Conservation (phyloP, 768 basidiomycete species). For the Harrya chromipes region DNA sequence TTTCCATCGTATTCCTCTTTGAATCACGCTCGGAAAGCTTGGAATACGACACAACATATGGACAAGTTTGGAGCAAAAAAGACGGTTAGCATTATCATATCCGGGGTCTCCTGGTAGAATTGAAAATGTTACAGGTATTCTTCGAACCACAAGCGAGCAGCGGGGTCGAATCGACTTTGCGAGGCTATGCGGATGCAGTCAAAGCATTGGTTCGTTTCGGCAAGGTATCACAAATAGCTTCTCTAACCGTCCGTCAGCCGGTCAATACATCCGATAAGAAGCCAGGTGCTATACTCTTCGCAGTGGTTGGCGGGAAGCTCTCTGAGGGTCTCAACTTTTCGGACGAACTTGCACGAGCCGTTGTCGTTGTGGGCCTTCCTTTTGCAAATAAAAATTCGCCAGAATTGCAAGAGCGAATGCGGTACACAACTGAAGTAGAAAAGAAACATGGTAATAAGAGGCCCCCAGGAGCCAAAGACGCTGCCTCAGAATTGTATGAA, state of each 20-base stretch:
- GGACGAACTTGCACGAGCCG: constrained; percentile 80
- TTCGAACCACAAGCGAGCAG: constrained; percentile 76
- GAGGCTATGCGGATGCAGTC: constrained; percentile 64
- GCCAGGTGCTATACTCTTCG: constrained; percentile 80
- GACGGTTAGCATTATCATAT: constrained; percentile 43
- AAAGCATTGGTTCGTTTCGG: constrained; percentile 18
- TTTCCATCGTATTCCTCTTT: constrained; percentile 90
- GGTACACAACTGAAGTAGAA: constrained; percentile 71
- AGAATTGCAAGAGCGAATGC: constrained; percentile 89
- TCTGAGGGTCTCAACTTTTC: constrained; percentile 86
- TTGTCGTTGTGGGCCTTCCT: constrained; percentile 86
- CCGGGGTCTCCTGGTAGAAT: neutral
- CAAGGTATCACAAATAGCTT: neutral
- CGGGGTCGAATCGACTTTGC: constrained; percentile 71
- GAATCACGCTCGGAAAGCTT: constrained; percentile 58
- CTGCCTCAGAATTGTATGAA: constrained; percentile 82
- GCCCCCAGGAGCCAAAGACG: constrained; percentile 49
- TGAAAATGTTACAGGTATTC: constrained; percentile 59
- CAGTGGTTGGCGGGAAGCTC: constrained; percentile 96
- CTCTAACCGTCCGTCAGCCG: constrained; percentile 19
- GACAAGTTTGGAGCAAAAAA: constrained; percentile 68
- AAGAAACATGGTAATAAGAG: constrained; percentile 37
- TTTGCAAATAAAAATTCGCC: constrained; percentile 91
- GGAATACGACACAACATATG: constrained; percentile 62
- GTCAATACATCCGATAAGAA: constrained; percentile 25